Conservation (phyloP, 2,329 filamentous ascomycete species). For the Diaporthe citrichinensis region DNA sequence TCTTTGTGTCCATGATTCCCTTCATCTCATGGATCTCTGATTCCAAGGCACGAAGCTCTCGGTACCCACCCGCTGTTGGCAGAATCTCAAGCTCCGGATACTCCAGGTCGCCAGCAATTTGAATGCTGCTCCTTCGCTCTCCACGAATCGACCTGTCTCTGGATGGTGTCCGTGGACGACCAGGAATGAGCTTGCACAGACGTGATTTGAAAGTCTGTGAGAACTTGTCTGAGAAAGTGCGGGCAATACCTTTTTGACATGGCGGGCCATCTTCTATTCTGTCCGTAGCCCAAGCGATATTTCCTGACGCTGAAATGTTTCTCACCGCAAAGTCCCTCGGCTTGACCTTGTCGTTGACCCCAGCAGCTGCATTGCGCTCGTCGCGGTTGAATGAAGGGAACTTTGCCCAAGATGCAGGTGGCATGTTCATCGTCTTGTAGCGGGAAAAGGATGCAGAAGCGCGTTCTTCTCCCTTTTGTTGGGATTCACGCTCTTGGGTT, state of each 20-base stretch:
- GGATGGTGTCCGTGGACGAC: slow-evolving; percentile 34
- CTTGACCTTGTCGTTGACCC: slow-evolving; percentile 46
- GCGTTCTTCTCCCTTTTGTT: not conserved
- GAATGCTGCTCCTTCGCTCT: slow-evolving; percentile 39
- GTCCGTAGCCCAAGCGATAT: slow-evolving; percentile 49
- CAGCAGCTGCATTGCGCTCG: slow-evolving; percentile 47
- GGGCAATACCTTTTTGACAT: slow-evolving; percentile 37
- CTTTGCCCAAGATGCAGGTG: slow-evolving; percentile 52
- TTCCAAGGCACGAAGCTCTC: slow-evolving; percentile 44
- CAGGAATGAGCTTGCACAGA: slow-evolving; percentile 47
- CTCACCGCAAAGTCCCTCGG: slow-evolving; percentile 50
- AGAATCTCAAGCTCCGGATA: slow-evolving; percentile 46
- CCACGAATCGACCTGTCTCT: slow-evolving; percentile 36
- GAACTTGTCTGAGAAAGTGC: slow-evolving; percentile 50
- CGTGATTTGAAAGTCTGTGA: slow-evolving; percentile 49
- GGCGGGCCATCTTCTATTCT: slow-evolving; percentile 20
- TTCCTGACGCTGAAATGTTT: slow-evolving; percentile 42
- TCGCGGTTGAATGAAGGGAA: slow-evolving; percentile 51
- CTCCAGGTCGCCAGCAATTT: slow-evolving; percentile 41
- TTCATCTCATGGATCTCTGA: slow-evolving; percentile 44
- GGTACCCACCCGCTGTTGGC: slow-evolving; percentile 41
- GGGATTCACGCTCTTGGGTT: slow-evolving; percentile 18
- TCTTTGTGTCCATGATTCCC: slow-evolving; percentile 13
- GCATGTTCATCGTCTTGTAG: slow-evolving; percentile 6
- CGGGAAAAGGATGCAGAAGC: not conserved